Conservation (phyloP, 1,284 basidiomycete genomes). For the Pisolithus thermaeus region DNA sequence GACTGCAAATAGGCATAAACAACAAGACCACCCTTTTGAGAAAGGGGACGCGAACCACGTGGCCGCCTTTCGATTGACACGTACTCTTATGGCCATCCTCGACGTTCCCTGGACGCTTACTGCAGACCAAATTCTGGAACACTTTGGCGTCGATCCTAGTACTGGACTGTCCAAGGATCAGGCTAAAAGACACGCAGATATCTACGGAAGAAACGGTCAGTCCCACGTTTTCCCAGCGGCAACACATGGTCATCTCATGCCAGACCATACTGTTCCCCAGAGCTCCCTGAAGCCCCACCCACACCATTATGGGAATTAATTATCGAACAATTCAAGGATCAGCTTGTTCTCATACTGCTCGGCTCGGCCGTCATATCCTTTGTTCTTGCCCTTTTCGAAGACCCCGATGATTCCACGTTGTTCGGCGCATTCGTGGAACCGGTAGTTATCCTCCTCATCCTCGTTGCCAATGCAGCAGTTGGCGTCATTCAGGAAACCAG, state of each 20-base stretch:
- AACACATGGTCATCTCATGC: slow-evolving; percentile 4
- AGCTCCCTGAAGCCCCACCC: slow-evolving; percentile 83
- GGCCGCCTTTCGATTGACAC: slow-evolving; percentile 12
- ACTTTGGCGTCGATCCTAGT: slow-evolving; percentile 55
- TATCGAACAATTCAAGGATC: slow-evolving; percentile 96
- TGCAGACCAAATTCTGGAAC: slow-evolving; percentile 55
- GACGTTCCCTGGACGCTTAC: slow-evolving; percentile 69
- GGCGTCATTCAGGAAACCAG: slow-evolving; percentile 94
- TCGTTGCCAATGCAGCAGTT: slow-evolving; percentile 90
- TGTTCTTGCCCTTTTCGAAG: slow-evolving; percentile 81
- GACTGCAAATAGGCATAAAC: slow-evolving; percentile 9
- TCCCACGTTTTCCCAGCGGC: slow-evolving; percentile 2
- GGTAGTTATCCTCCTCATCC: slow-evolving; percentile 86
- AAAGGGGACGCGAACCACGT: slow-evolving; percentile 7
- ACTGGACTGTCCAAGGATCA: slow-evolving; percentile 56
- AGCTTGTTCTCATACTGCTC: slow-evolving; percentile 90
- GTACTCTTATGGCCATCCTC: slow-evolving; percentile 32
- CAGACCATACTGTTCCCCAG: slow-evolving; percentile 34
- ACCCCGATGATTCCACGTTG: slow-evolving; percentile 58
- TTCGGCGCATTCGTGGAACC: slow-evolving; percentile 89
- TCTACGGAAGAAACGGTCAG: slow-evolving; percentile 85
- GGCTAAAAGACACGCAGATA: slow-evolving; percentile 63
- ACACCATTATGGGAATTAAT: slow-evolving; percentile 93
- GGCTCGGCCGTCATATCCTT: slow-evolving; percentile 90
- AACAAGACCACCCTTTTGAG: background rate